phyloP scores from a whole-genome alignment of 345 rosid genomes.

The Stellera chamaejasme region DNA sequence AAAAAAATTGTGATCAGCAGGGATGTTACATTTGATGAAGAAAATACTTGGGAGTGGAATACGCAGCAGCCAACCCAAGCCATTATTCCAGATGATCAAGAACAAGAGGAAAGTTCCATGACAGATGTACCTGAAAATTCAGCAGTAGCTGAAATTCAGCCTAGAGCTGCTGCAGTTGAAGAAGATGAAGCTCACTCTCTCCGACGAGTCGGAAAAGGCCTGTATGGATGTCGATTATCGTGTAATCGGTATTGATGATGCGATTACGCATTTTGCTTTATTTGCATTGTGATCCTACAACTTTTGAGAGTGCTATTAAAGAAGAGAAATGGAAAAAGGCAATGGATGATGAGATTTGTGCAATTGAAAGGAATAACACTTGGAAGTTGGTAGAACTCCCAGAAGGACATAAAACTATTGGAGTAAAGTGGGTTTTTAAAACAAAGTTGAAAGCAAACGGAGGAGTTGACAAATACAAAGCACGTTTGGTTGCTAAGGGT shows the following conservation, averaged over 20 bases:
- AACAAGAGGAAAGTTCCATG: neutral
- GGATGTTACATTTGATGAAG: neutral
- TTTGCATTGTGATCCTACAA: neutral
- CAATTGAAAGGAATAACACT: too few species aligned
- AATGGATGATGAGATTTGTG: too few species aligned
- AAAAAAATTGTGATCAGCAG: neutral
- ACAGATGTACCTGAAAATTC: neutral
- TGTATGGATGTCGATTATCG: neutral
- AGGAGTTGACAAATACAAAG: too few species aligned
- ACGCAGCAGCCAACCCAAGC: neutral
- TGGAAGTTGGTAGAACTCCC: too few species aligned
- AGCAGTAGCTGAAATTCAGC: neutral
- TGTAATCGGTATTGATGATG: neutral
- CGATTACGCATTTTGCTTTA: neutral
- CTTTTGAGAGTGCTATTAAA: too few species aligned
- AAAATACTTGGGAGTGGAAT: constrained; percentile 1
- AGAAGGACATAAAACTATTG: too few species aligned
- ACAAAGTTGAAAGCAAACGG: too few species aligned
- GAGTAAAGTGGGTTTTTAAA: too few species aligned
- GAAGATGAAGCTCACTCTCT: neutral
- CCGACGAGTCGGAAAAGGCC: neutral
- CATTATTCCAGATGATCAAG: neutral
- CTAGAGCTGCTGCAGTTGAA: neutral
- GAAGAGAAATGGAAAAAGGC: too few species aligned
- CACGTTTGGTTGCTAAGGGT: too few species aligned